These are phyloP conservation scores for Euclidium syriacum DNA, from an alignment of 345 rosid species.

Conservation along the genomic window DNA sequence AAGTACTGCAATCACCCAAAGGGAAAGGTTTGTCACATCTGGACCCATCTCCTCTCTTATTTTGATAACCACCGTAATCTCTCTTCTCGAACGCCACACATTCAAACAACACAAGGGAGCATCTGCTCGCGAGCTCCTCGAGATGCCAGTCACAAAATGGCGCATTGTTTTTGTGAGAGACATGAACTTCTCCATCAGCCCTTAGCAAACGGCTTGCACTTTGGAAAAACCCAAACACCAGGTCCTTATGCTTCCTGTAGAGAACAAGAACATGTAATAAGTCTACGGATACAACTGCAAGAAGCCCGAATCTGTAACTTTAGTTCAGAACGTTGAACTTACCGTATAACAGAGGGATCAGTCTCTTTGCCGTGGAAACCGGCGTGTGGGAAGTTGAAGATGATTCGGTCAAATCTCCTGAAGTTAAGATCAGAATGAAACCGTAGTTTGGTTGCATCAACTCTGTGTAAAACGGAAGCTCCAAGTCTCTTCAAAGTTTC, in stretches of 20 bases:
- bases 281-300: not conserved
- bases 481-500: conserved; percentile 32
- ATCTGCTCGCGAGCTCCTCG: conserved; percentile 39
- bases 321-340: not conserved
- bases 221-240: conserved; percentile 40
- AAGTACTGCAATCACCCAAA: conserved; percentile 48
- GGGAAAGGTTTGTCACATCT: conserved; percentile 46
- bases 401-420: conserved; percentile 44
- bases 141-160: conserved; percentile 55
- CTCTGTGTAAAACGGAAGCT: conserved; percentile 41
- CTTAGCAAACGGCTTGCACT: conserved; percentile 42
- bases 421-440: conserved; percentile 26
- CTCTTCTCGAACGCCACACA: conserved; percentile 30
- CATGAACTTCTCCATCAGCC: conserved; percentile 47
- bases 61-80: conserved; percentile 44
- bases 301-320: not conserved
- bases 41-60: conserved; percentile 46
- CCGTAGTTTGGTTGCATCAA: conserved; percentile 50
- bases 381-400: conserved; percentile 62
- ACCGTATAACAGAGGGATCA: conserved; percentile 27
- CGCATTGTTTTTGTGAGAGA: conserved; percentile 44
- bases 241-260: conserved; percentile 43
- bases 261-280: not conserved
- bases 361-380: conserved; percentile 45
- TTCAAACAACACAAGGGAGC: conserved; percentile 25